Evolutionary conservation across 73 alveolate genomes (phyloP), one percentile per base, ranked within the genome.

Genomic region (Paramecium bursaria): DNA sequence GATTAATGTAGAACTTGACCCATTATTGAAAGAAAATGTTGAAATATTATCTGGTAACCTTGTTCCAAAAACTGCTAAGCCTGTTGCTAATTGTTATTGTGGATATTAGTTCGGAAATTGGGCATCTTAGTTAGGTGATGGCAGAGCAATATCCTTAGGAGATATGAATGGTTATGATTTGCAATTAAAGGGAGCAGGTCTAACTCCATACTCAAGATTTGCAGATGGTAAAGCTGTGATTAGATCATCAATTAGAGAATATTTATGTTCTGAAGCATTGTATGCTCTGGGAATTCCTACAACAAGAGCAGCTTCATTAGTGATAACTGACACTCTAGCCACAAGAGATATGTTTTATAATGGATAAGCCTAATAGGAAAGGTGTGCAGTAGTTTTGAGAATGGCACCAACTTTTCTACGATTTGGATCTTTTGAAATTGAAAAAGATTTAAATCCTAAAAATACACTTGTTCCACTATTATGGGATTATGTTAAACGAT

Each of bases 171-270:
- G 74, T 46, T 75, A 50, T 19, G 98, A 94, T 29, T 25, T 92
- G 51, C 88, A 94, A 73, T 75, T 92, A 48, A 94, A 94, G 74
- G 98, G 98, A 23, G 87, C 95, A 21, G 98, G 98, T 2, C 30
- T 86, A 30, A 94, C 98, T 3, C 98, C 98, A 31, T 94, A 75
- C 80, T 92, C 97, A 2, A 74, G 98, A 60, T 54, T 50, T 74
- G 95, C 96, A 13, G 98, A 94, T 77, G 98, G 98, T 10, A 94
- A 96, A 47, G 97, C 97, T 7, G 98, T 94, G 30, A 61, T 94
- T 14, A 88, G 98, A 55, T 86, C 95, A 31, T 88, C 96, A n/a
- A 79, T 94, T 39, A 86, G 98, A 54, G 98, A 94, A 85, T 94
- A 67, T 80, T 60, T 94, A 27, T 94, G 97, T 39, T 75, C 95